phyloP scores from a whole-genome alignment of 805 yeast genomes.

The Lachancea waltii region DNA sequence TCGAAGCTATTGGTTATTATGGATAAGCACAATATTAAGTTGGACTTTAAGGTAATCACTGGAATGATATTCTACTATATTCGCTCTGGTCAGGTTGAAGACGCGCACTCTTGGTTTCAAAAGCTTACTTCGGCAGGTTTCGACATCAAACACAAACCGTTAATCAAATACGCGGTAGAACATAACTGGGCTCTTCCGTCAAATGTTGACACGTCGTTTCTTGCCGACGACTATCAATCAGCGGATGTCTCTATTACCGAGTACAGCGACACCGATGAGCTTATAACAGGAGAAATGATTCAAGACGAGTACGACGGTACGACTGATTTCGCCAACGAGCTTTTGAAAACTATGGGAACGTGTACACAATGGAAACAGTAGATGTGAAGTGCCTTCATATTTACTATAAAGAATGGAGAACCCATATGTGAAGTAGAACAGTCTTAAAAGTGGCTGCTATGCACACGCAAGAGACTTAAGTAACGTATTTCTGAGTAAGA shows the following conservation, averaged over 20 bases:
- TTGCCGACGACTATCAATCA: conserved; percentile 3
- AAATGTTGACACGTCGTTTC: conserved; percentile 13
- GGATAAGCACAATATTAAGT: conserved; percentile 17
- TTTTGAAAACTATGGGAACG: conserved; percentile 6
- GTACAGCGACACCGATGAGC: conserved; percentile 3
- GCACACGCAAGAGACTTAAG: no score
- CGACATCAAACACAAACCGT: conserved; percentile 16
- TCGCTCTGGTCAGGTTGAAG: conserved; percentile 13
- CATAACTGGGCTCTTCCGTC: conserved; percentile 26
- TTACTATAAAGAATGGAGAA: no score
- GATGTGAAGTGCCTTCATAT: background rate
- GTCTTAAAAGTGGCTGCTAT: no score
- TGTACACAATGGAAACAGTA: background rate
- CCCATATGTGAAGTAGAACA: no score
- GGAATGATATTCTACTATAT: conserved; percentile 22
- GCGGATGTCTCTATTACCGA: conserved; percentile 2
- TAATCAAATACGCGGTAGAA: conserved; percentile 16
- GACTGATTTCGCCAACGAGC: conserved; percentile 6
- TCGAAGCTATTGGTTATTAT: conserved; percentile 17
- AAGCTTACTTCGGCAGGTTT: conserved; percentile 22
- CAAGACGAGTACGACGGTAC: conserved; percentile 8
- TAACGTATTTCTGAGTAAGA: no score
- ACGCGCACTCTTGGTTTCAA: conserved; percentile 27
- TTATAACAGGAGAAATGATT: conserved; percentile 2
- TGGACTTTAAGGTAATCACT: conserved; percentile 24